Evolutionary conservation across 192 early-diverging fungal species (phyloP), one percentile per base, ranked within the genome.

Genomic region (Coemansia sp.): DNA sequence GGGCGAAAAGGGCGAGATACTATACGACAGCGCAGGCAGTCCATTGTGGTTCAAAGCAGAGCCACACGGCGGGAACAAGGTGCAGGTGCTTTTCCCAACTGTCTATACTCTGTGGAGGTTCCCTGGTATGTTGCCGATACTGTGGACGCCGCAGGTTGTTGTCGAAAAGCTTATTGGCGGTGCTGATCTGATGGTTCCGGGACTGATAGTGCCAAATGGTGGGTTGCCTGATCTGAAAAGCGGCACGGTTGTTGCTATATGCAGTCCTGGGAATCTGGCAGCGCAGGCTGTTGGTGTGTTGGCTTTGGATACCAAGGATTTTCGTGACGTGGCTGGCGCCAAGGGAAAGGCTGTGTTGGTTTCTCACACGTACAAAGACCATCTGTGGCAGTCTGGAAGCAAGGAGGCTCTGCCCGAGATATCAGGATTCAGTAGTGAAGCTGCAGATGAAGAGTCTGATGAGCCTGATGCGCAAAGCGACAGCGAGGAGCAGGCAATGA

Each of bases 341-440:
- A 93, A 90, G 70, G 95, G 95, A 8, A 92, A 93, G 63, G 94
- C 90, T 0, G 88, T 97, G 1, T 64, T 89, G 64, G 80, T 93
- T 25, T 57, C 90, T 16, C 93, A 94, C 65, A 86, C 89, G 3
- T 89, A 86, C 66, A 83, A 85, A 33, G 95, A 97, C 81, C 73
- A 80, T 51, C 73, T 97, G 62, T 97, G 93, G 94, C 67, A 81
- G 17, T 74, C 89, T 60, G 93, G 93, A 7, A 80, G 71, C 67
- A 91, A 92, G 77, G 71, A 68, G 4, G 72, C 82, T 2, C 84
- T 89, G 7, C 88, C 91, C 5, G 71, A 76, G 33, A 66, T 85
- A n/a, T 63, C 61, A 2, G n/a, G n/a, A 56, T 28, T 7, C 6
- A 12, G 10, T n/a, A 29, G 29, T 3, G 18, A 28, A 17, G 18